Conservation (phyloP, 345 rosid species). For the Lepidium didymum region DNA sequence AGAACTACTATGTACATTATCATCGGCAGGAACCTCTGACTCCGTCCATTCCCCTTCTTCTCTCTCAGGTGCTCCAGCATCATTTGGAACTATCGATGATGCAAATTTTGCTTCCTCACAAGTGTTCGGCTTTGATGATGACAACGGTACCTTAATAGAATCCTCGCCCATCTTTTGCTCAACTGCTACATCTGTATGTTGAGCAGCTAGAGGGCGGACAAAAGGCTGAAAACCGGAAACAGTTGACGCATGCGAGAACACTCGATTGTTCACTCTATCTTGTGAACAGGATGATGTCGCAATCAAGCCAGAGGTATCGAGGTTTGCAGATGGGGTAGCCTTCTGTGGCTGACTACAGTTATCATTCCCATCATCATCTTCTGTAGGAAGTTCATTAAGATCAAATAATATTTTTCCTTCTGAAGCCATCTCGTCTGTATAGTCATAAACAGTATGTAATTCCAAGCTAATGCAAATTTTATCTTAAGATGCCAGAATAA, state of each 20-base stretch:
- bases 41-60: slow-evolving; percentile 99
- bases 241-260: slow-evolving; percentile 73
- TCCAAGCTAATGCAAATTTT: slow-evolving; percentile 10
- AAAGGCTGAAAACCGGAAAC: slow-evolving; percentile 95
- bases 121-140: slow-evolving; percentile 26
- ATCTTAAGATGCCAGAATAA: neutral
- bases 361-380: slow-evolving; percentile 51
- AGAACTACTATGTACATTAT: slow-evolving; percentile 15
- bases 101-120: slow-evolving; percentile 32
- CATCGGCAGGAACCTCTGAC: slow-evolving; percentile 39
- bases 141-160: slow-evolving; percentile 24
- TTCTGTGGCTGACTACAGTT: slow-evolving; percentile 51
- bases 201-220: slow-evolving; percentile 39
- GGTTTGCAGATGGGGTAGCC: slow-evolving; percentile 42
- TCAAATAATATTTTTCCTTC: slow-evolving; percentile 83
- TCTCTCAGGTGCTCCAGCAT: slow-evolving; percentile 46
- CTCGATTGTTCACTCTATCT: slow-evolving; percentile 41
- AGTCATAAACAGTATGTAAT: slow-evolving; percentile 54
- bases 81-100: slow-evolving; percentile 27
- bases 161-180: slow-evolving; percentile 38
- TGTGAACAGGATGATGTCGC: slow-evolving; percentile 43
- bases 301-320: slow-evolving; percentile 39
- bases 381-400: slow-evolving; percentile 93
- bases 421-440: slow-evolving; percentile 80
- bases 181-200: slow-evolving; percentile 28